Conservation (phyloP, 345 rosid genomes). For the Cochlearia excelsa region DNA sequence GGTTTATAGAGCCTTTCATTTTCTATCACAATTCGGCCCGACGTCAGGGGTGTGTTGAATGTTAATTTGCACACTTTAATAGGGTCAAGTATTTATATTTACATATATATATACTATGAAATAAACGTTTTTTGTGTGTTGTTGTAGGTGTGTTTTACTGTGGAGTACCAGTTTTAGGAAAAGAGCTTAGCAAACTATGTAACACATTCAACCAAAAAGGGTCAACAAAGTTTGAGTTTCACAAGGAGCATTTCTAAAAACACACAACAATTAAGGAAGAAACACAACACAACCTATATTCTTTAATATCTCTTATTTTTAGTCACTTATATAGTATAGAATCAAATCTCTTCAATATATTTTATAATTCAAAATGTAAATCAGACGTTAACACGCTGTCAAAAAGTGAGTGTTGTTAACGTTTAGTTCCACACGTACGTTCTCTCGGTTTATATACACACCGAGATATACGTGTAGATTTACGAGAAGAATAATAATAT, state of each 20-base stretch:
- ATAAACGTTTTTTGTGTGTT: neutral
- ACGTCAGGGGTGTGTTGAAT: too few species aligned
- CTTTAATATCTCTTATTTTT: conserved; percentile 23
- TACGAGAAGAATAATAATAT: conserved; percentile 8
- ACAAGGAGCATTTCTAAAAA: conserved; percentile 84
- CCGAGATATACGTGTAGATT: conserved; percentile 38
- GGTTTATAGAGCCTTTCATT: conserved; percentile 1
- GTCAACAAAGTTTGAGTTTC: conserved; percentile 90
- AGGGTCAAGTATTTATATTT: too few species aligned
- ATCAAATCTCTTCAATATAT: conserved; percentile 9
- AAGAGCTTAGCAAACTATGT: conserved; percentile 89
- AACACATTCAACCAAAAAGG: conserved; percentile 90
- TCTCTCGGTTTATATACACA: conserved; percentile 24
- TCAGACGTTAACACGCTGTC: conserved; percentile 33
- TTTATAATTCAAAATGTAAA: conserved; percentile 1
- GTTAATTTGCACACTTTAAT: too few species aligned
- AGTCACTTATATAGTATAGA: conserved; percentile 25
- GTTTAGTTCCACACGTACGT: conserved; percentile 29
- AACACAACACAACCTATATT: conserved; percentile 24
- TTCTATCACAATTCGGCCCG: conserved; percentile 12
- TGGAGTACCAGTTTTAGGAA: conserved; percentile 90
- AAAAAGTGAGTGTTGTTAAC: conserved; percentile 37
- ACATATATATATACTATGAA: neutral
- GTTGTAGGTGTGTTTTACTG: conserved; percentile 91
- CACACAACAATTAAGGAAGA: conserved; percentile 14